Percentiles rank a stretch among this genome's conserved stretches.
Evolutionary conservation across 345 rosid species (phyloP).

Genomic region (Diplotaxis tenuifolia): DNA sequence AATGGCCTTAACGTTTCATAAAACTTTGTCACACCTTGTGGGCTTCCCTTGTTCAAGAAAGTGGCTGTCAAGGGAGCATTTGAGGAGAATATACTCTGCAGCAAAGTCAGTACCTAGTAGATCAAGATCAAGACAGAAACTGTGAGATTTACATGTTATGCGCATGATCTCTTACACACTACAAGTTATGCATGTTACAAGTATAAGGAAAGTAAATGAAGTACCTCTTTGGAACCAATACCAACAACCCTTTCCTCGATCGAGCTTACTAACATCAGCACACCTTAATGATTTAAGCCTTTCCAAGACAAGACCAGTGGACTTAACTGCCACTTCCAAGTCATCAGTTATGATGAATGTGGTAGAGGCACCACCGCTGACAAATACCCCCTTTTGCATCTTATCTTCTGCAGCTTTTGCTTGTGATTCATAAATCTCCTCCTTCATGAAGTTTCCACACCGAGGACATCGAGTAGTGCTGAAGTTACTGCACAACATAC

Average conservation of each 20-base stretch:
- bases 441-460: neutral
- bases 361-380: neutral
- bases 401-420: neutral
- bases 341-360: neutral
- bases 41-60: conserved; percentile 15
- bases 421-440: neutral
- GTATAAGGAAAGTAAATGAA: no score
- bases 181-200: no score
- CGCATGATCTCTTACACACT: no score
- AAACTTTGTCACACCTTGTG: neutral
- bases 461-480: neutral
- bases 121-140: neutral
- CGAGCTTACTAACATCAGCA: neutral
- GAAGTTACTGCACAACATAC: neutral
- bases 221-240: neutral
- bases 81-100: conserved; percentile 9
- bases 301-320: neutral
- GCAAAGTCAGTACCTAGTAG: neutral
- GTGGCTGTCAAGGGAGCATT: conserved; percentile 25
- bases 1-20: neutral
- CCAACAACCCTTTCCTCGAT: neutral
- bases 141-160: no score
- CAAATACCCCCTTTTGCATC: neutral
- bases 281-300: neutral
- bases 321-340: neutral